These are phyloP conservation scores for Neoascochyta sp. DNA, from an alignment of 2,329 filamentous ascomycete species.

Conservation along the genomic window DNA sequence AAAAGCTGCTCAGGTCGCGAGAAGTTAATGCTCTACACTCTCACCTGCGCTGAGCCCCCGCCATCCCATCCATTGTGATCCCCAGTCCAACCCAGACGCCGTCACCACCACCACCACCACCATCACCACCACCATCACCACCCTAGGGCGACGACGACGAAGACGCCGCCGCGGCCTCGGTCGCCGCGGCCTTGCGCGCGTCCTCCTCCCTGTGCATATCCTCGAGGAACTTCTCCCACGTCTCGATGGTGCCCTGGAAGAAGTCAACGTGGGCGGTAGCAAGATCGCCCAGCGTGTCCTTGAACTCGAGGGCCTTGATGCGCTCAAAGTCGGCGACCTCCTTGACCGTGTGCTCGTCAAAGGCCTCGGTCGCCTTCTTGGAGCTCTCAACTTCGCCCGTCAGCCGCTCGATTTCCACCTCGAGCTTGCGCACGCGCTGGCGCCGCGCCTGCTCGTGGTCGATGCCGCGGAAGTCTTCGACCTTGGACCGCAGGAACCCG, in stretches of 20 bases:
- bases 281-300: slow-evolving; percentile 75
- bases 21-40: too few relatives aligned
- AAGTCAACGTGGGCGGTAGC: slow-evolving; percentile 85
- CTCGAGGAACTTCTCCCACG: slow-evolving; percentile 85
- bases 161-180: neutral
- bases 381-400: slow-evolving; percentile 82
- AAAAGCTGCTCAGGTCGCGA: too few relatives aligned
- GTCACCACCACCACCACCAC: neutral
- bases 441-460: slow-evolving; percentile 90
- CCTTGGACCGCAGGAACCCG: slow-evolving; percentile 85
- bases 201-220: slow-evolving; percentile 73
- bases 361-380: slow-evolving; percentile 82
- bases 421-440: slow-evolving; percentile 82
- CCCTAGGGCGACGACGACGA: slow-evolving; percentile 13
- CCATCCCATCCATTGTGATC: too few relatives aligned
- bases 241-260: slow-evolving; percentile 72
- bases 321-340: slow-evolving; percentile 93
- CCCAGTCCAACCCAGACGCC: neutral
- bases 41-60: too few relatives aligned
- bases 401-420: slow-evolving; percentile 87
- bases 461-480: slow-evolving; percentile 94
- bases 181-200: slow-evolving; percentile 24
- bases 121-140: neutral
- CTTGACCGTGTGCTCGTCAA: slow-evolving; percentile 92
- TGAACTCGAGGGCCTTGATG: slow-evolving; percentile 93